Base-by-base conservation (phyloP, 345 rosid genomes). In the Lumnitzera racemosa region DNA sequence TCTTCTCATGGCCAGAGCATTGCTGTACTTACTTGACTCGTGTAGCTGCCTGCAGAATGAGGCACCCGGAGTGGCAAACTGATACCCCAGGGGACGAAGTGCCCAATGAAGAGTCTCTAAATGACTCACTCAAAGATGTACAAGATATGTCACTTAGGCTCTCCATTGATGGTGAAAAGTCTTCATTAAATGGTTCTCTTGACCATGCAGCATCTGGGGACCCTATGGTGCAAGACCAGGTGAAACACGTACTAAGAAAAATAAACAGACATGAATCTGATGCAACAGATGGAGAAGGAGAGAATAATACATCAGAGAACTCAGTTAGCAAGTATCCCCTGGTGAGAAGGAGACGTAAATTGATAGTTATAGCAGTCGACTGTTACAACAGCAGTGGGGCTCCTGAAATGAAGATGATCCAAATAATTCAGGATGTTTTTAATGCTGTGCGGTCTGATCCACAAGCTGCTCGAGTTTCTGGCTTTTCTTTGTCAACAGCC, bases 1-100 rank as follows among this genome's bases (percentile, higher is more conserved):
- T 92, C 27, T 92, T 76, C 69, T 92, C 99, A 7, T 92, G 99
- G 99, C 99, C 99, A 2, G 99, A 92, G 68, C 99, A 92, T 64
- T 92, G 99, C 61, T 86, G 97, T 15, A 87, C 95, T 49, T 92
- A 92, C 87, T 76, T 92, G 75, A 89, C 99, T 15, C 84, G 96
- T 58, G 82, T 92, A 58, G 97, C 97, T 4, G 87, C 99, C 0
- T 87, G 96, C 29, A 83, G 97, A 49, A 92, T 85, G 90, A 84
- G 99, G 78, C 87, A 89, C 67, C 96, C 98, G 0, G 96, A 83
- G 50, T 92, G 99, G 99, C 90, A 89, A 66, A 87, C 95, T 0
- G 91, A 86, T 71, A 89, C 96, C 1, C 94, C 94, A 0, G 84
- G 71, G 46, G 84, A 87, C 51, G 97, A 87, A 20, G 66, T 75